phyloP scores from a whole-genome alignment of 192 early-diverging fungal species.

The Backusella morwellensis region DNA sequence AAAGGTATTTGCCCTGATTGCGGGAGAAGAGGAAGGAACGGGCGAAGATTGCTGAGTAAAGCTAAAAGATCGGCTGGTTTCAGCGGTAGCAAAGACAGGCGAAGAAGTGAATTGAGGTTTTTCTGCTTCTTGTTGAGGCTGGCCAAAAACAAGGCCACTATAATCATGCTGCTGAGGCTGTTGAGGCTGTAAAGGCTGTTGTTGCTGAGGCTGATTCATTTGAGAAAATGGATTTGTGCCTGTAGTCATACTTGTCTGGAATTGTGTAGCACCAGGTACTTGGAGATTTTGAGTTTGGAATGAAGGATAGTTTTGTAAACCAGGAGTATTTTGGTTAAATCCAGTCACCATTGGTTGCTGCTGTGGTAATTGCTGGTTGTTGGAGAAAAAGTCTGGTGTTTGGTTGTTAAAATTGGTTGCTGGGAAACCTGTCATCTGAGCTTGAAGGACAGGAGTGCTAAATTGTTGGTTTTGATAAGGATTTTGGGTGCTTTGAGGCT shows the following conservation, averaged over 20 bases:
- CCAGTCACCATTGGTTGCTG: conserved; percentile 11
- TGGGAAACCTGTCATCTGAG: conserved; percentile 29
- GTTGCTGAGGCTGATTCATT: not conserved
- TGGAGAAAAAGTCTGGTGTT: no score
- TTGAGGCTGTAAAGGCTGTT: conserved; percentile 5
- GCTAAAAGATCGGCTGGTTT: not conserved
- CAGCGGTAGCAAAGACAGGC: not conserved
- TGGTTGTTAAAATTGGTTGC: not conserved
- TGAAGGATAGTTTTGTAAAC: not conserved
- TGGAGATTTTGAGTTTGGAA: conserved; percentile 10
- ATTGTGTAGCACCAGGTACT: not conserved
- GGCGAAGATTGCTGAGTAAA: not conserved
- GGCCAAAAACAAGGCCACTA: conserved; percentile 10
- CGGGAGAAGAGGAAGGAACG: not conserved
- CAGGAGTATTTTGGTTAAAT: not conserved
- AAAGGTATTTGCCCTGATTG: not conserved
- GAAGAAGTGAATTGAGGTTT: not conserved
- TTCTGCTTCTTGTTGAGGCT: not conserved
- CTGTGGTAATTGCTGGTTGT: conserved; percentile 15
- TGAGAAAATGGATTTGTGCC: conserved; percentile 26
- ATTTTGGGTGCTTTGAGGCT: conserved; percentile 26
- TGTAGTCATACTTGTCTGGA: conserved; percentile 12
- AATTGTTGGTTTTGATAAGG: conserved; percentile 35
- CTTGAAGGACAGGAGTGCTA: conserved; percentile 18
- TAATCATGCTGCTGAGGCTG: conserved; percentile 14